These are phyloP conservation scores for Psilocybe tampanensis DNA, from an alignment of 768 basidiomycete species.

Conservation along the genomic window DNA sequence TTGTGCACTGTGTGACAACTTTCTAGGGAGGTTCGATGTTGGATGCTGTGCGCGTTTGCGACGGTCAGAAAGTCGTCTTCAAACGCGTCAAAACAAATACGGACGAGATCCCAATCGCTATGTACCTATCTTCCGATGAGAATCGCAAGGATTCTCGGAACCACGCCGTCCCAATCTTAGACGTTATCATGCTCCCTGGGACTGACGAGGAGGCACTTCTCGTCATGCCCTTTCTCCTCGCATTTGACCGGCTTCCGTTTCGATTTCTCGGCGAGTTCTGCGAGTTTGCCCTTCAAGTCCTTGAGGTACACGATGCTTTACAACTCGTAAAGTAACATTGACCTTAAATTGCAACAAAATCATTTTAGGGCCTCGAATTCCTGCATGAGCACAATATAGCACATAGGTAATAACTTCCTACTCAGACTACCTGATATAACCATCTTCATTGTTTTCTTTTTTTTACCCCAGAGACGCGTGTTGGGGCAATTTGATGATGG, in stretches of 20 bases:
- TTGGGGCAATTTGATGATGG: constrained; percentile 19
- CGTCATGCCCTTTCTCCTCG: constrained; percentile 13
- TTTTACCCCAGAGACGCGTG: not conserved
- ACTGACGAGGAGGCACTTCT: constrained; percentile 6
- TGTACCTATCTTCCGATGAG: not conserved
- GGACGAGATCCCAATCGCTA: constrained; percentile 7
- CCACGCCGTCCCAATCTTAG: constrained; percentile 11
- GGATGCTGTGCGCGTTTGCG: constrained; percentile 8
- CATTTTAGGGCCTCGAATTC: constrained; percentile 11
- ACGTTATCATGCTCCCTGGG: constrained; percentile 13
- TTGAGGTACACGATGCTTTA: constrained; percentile 7
- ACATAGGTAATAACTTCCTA: constrained; percentile 6
- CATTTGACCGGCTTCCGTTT: constrained; percentile 9
- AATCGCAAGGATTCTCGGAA: constrained; percentile 7
- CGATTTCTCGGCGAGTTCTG: constrained; percentile 11
- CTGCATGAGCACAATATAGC: constrained; percentile 14
- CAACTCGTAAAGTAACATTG: too few relatives aligned
- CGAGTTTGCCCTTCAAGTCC: constrained; percentile 10
- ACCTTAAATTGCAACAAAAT: not conserved
- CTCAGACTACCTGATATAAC: not conserved
- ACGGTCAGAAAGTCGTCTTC: constrained; percentile 14
- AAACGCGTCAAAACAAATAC: constrained; percentile 11
- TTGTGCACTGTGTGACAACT: not conserved
- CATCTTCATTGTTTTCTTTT: not conserved
- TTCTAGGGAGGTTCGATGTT: not conserved